Evolutionary conservation across 2,329 filamentous ascomycete species (phyloP).

Genomic region (Cladosporium cucumerinum): DNA sequence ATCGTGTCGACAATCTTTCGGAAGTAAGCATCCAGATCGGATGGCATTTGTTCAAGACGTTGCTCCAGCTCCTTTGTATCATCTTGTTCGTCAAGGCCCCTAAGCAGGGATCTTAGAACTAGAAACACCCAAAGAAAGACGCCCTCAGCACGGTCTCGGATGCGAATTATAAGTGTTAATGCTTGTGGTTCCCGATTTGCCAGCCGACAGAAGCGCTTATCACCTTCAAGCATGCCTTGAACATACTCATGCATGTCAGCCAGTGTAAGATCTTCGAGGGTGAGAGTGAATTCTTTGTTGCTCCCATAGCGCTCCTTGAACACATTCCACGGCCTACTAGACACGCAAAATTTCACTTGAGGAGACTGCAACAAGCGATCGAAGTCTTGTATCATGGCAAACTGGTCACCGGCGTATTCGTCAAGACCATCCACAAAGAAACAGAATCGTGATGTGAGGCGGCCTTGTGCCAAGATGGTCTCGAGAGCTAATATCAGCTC

Average conservation of each 20-base stretch:
- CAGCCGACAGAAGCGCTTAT: not conserved
- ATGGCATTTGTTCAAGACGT: not conserved
- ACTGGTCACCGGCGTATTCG: not conserved
- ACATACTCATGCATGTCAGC: conserved; percentile 21
- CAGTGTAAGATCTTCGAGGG: conserved; percentile 2
- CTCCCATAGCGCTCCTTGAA: not conserved
- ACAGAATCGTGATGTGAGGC: no score
- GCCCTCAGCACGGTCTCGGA: conserved; percentile 24
- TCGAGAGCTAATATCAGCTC: no score
- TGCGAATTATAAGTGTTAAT: conserved; percentile 16
- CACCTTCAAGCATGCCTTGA: conserved; percentile 19
- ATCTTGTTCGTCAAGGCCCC: conserved; percentile 9
- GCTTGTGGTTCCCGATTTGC: conserved; percentile 17
- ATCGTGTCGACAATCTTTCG: not conserved
- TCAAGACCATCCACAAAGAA: not conserved
- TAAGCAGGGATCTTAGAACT: conserved; percentile 25
- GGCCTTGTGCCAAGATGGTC: no score
- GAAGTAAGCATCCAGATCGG: not conserved
- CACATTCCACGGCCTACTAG: conserved; percentile 16
- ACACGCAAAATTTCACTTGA: conserved; percentile 15
- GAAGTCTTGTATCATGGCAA: not conserved
- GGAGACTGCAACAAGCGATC: not conserved
- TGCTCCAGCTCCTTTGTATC: not conserved
- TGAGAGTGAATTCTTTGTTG: not conserved
- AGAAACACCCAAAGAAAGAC: conserved; percentile 31